Base-by-base conservation (phyloP, 768 basidiomycete genomes). In the Omphalotus guepiniiformis region DNA sequence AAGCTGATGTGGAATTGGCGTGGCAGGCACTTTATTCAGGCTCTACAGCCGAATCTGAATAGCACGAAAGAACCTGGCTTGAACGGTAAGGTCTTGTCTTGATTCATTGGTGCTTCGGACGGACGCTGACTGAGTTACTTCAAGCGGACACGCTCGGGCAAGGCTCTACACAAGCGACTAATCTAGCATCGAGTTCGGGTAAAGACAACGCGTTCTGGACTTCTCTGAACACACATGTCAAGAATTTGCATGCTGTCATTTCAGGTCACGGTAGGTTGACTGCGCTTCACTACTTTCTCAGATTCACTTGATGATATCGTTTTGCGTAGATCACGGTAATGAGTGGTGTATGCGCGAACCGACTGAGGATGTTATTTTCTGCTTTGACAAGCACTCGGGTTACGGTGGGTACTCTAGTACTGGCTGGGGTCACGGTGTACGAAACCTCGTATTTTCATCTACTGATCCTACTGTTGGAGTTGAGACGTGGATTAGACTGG, bases 321-420 rank as follows among this genome's bases (percentile, higher is more conserved):
- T 2, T 15, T 21, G 22, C n/a, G 19, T 22, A 85, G 86, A 85
- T 58, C 87, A 89, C 53, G 87, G 87, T 1, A 74, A 88, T 49
- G 85, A 88, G 59, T 89, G 87, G 87, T 89, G 87, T 51, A 75
- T 76, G 6, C 78, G 83, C 15, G 83, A 87, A 50, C 74, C 75
- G 2, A 72, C 70, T 3, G 79, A 79, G 51, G 65, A 77, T 32
- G 73, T 84, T 7, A 75, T 85, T 0, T 86, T 88, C 60, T 90
- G 87, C 59, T 90, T 88, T 53, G 74, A 76, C 57, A 88, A 88
- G 59, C 87, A 88, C 58, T 83, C 84, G 1, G 86, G 85, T 80
- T 85, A 53, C 11, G 67, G 46, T 37, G 46, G 46, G 13, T 47
- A 47, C 22, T 22, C 23, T 21, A 38, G 30, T 12, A 5, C 21